Evolutionary conservation across 108 stramenopile genomes (phyloP).

Genomic region (Hondaea fermentalgiana): DNA sequence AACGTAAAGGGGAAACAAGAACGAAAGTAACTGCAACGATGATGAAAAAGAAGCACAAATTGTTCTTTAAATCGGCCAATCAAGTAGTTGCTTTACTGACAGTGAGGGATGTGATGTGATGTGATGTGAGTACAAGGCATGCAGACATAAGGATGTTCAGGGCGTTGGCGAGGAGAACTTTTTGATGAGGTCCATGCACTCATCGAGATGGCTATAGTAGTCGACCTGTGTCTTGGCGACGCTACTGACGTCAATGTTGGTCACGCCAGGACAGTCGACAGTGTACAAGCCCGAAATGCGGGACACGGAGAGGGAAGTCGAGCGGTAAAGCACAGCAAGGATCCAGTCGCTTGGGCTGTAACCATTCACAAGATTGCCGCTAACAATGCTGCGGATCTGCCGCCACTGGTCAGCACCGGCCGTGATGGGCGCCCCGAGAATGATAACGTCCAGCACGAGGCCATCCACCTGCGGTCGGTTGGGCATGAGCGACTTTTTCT

Average conservation of each 20-base stretch:
- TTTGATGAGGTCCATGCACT: neutral
- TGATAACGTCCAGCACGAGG: neutral
- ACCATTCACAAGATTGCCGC: conserved; percentile 83
- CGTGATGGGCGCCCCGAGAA: conserved; percentile 18
- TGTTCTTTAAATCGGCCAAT: too few relatives aligned
- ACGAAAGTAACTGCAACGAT: too few relatives aligned
- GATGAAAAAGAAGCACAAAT: too few relatives aligned
- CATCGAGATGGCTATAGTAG: neutral
- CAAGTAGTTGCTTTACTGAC: too few relatives aligned
- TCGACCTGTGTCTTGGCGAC: neutral
- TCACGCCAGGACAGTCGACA: neutral
- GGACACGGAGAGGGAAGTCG: conserved; percentile 25
- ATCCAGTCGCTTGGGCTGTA: conserved; percentile 79
- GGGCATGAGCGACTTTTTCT: neutral
- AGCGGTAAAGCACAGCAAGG: conserved; percentile 73
- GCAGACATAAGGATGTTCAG: too few relatives aligned
- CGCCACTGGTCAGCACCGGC: conserved; percentile 48
- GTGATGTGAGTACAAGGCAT: too few relatives aligned
- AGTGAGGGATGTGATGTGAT: too few relatives aligned
- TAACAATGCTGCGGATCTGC: conserved; percentile 67
- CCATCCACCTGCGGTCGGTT: neutral
- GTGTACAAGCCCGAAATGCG: neutral
- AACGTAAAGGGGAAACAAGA: too few relatives aligned
- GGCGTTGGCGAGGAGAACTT: neutral
- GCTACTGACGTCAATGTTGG: neutral